phyloP scores from a whole-genome alignment of 371 early-diverging fungal species.

The Smittium culicis region DNA sequence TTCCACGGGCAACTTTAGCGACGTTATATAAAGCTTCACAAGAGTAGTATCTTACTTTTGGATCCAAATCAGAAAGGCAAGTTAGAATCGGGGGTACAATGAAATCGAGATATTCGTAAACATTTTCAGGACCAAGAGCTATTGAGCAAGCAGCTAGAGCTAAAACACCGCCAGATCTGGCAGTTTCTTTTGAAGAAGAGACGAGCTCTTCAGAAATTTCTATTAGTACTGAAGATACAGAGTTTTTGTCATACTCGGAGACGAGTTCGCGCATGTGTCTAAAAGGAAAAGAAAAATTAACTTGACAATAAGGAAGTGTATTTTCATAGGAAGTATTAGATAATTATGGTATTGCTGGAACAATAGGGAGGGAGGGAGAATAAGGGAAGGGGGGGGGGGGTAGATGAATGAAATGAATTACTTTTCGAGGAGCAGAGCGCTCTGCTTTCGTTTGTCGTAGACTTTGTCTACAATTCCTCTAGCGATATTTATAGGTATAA shows the following conservation, averaged over 20 bases:
- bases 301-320: not conserved
- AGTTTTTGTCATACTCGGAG: not conserved
- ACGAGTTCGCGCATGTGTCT: not conserved
- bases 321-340: not conserved
- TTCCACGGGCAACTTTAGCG: constrained; percentile 74
- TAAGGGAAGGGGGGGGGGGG: not conserved
- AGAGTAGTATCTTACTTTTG: constrained; percentile 81
- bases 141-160: constrained; percentile 77
- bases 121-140: constrained; percentile 60
- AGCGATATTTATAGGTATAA: constrained; percentile 3
- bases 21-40: constrained; percentile 93
- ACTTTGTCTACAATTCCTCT: constrained; percentile 58
- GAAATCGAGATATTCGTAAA: constrained; percentile 48
- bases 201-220: constrained; percentile 66
- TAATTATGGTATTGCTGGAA: too few species aligned
- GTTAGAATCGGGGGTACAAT: constrained; percentile 80
- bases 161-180: constrained; percentile 83
- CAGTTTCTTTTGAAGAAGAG: constrained; percentile 57
- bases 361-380: not conserved
- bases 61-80: constrained; percentile 77
- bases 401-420: not conserved
- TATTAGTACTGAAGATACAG: constrained; percentile 44
- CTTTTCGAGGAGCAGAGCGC: constrained; percentile 15
- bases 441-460: constrained; percentile 32
- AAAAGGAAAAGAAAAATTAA: not conserved